Conservation (phyloP, 169 alveolate species). For the Perkinsus olseni region DNA sequence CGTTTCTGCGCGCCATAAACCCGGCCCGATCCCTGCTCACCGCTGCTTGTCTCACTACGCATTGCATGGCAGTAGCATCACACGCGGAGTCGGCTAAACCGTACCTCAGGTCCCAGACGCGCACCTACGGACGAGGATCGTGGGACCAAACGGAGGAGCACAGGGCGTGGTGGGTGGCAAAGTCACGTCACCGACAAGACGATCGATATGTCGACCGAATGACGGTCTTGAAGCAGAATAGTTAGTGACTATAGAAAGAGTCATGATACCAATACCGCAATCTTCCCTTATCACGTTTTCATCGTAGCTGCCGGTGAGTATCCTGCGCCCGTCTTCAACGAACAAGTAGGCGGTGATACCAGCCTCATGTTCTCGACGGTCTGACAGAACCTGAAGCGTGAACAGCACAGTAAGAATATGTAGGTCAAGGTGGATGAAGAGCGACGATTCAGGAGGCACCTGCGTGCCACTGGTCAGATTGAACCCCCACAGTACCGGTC, state of each 20-base stretch:
- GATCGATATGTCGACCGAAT: too few relatives aligned
- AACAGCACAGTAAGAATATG: not conserved
- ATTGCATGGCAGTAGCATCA: not conserved
- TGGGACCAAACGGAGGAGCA: too few relatives aligned
- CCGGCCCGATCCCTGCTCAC: not conserved
- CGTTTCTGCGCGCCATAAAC: not conserved
- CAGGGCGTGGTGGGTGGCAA: too few relatives aligned
- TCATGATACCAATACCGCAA: too few relatives aligned
- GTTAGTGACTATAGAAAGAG: too few relatives aligned
- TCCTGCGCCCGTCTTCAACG: not conserved
- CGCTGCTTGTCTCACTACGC: not conserved
- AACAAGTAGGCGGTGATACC: not conserved
- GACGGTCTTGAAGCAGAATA: too few relatives aligned
- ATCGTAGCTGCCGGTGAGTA: not conserved
- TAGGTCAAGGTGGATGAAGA: not conserved
- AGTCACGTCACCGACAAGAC: too few relatives aligned
- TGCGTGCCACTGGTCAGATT: not conserved
- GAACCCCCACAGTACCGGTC: not conserved
- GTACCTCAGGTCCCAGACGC: not conserved
- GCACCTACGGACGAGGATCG: not conserved
- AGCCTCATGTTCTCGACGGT: not conserved
- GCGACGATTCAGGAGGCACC: not conserved
- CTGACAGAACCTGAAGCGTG: not conserved
- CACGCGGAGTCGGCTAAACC: not conserved
- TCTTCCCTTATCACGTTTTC: not conserved